These are phyloP conservation scores for Cucurbitaria berberidis DNA, from an alignment of 2,329 filamentous ascomycete genomes.

Conservation along the genomic window DNA sequence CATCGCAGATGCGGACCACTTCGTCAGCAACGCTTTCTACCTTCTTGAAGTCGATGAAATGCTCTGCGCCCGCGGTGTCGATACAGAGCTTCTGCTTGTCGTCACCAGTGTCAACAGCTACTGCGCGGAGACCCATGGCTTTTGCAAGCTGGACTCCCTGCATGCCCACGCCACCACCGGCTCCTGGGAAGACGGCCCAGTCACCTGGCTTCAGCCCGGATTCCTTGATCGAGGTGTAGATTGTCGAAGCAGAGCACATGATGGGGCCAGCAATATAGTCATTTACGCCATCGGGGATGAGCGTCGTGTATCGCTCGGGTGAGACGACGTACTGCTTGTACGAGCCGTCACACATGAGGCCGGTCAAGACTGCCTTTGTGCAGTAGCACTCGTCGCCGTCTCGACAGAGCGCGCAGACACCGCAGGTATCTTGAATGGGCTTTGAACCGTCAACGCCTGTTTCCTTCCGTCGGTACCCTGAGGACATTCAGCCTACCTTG, in stretches of 20 bases:
- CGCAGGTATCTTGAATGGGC: constrained; percentile 44
- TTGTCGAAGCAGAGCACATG: constrained; percentile 66
- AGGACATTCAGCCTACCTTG: constrained; percentile 34
- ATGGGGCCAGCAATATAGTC: constrained; percentile 65
- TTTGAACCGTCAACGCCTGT: constrained; percentile 10
- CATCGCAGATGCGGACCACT: constrained; percentile 42
- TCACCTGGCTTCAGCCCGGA: constrained; percentile 58
- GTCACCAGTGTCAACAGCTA: constrained; percentile 47
- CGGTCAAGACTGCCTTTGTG: constrained; percentile 53
- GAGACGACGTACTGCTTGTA: constrained; percentile 66
- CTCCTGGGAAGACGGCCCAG: constrained; percentile 63
- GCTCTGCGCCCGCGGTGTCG: constrained; percentile 42
- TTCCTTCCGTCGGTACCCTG: neutral
- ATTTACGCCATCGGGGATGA: constrained; percentile 62
- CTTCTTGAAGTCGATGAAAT: constrained; percentile 49
- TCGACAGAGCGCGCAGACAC: constrained; percentile 55
- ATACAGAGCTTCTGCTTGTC: constrained; percentile 46
- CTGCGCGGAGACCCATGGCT: constrained; percentile 46
- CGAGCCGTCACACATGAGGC: constrained; percentile 53
- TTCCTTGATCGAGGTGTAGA: constrained; percentile 63
- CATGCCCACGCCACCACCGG: constrained; percentile 63
- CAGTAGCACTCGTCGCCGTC: constrained; percentile 62
- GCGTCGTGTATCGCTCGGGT: constrained; percentile 61
- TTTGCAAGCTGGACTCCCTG: constrained; percentile 60
- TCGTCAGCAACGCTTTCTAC: constrained; percentile 41